These are phyloP conservation scores for Boletus rubroflammeus DNA, from an alignment of 768 basidiomycete species.

Conservation along the genomic window DNA sequence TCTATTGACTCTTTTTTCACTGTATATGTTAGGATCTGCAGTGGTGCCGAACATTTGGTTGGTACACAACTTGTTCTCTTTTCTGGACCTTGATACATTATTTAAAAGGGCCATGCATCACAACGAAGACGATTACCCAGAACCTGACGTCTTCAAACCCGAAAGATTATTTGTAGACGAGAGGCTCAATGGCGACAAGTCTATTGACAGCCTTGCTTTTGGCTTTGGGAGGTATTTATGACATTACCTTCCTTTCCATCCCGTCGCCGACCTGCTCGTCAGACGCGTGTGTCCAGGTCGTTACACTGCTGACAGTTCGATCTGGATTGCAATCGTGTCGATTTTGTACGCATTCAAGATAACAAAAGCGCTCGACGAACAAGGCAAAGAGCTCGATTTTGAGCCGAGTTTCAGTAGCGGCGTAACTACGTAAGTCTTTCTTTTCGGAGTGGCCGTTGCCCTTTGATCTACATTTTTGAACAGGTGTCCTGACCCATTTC, in stretches of 20 bases:
- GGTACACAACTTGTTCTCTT: background rate
- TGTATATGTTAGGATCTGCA: constrained; percentile 8
- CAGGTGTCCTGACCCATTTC: constrained; percentile 11
- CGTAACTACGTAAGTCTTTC: constrained; percentile 6
- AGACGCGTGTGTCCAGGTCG: constrained; percentile 33
- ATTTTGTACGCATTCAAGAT: constrained; percentile 28
- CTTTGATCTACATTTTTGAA: background rate
- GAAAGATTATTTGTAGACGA: constrained; percentile 31
- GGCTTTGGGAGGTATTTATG: constrained; percentile 23
- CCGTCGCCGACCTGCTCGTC: background rate
- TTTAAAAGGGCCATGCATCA: constrained; percentile 15
- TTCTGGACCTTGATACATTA: background rate
- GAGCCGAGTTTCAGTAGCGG: constrained; percentile 13
- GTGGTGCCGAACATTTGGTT: constrained; percentile 24
- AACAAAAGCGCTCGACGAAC: constrained; percentile 17
- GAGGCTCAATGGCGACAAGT: background rate
- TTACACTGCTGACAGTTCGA: constrained; percentile 18
- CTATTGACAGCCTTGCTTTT: constrained; percentile 3
- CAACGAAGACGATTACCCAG: constrained; percentile 10
- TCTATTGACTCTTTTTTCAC: background rate
- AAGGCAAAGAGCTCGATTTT: constrained; percentile 25
- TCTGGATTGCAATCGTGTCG: constrained; percentile 29
- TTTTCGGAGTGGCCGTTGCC: background rate
- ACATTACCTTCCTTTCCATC: background rate
- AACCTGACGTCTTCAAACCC: constrained; percentile 29